These are phyloP conservation scores for Pisolithus albus DNA, from an alignment of 768 basidiomycete species.

Conservation along the genomic window DNA sequence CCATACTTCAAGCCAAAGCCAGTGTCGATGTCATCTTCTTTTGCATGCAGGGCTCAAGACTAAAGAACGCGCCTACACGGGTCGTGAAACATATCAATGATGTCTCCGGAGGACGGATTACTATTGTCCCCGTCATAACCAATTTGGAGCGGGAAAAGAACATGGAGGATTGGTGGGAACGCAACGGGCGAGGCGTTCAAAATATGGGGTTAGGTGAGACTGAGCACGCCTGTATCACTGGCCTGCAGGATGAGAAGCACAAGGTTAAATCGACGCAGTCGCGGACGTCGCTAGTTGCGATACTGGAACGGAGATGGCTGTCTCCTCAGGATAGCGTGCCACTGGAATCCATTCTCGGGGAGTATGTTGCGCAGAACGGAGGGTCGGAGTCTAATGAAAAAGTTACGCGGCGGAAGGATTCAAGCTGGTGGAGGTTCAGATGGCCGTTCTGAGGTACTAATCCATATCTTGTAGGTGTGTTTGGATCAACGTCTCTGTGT, in stretches of 20 bases:
- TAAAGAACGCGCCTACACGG: background rate
- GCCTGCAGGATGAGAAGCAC: background rate
- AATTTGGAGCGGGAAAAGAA: slow-evolving; percentile 13
- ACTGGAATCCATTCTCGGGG: too few species aligned
- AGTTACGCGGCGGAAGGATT: too few species aligned
- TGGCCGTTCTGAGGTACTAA: too few species aligned
- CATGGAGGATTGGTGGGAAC: slow-evolving; percentile 28
- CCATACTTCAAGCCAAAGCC: background rate
- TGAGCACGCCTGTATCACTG: background rate
- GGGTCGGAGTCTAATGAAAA: too few species aligned
- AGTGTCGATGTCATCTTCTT: background rate
- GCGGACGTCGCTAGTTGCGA: background rate
- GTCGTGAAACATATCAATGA: background rate
- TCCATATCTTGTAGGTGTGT: too few species aligned
- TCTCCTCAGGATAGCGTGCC: background rate
- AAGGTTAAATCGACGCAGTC: background rate
- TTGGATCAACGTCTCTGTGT: too few species aligned
- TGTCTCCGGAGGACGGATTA: slow-evolving; percentile 5
- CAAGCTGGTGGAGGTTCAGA: too few species aligned
- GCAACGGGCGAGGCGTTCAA: slow-evolving; percentile 4
- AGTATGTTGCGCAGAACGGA: too few species aligned
- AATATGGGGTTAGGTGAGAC: background rate
- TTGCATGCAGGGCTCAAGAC: background rate
- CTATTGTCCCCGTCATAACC: slow-evolving; percentile 11
- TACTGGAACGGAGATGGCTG: background rate